A percentile compares a stretch with the other conserved stretches of the same genome.
Conservation (phyloP, 225 moss, liverwort and hornwort species). For the Bryoerythrophyllum caledonicum region DNA sequence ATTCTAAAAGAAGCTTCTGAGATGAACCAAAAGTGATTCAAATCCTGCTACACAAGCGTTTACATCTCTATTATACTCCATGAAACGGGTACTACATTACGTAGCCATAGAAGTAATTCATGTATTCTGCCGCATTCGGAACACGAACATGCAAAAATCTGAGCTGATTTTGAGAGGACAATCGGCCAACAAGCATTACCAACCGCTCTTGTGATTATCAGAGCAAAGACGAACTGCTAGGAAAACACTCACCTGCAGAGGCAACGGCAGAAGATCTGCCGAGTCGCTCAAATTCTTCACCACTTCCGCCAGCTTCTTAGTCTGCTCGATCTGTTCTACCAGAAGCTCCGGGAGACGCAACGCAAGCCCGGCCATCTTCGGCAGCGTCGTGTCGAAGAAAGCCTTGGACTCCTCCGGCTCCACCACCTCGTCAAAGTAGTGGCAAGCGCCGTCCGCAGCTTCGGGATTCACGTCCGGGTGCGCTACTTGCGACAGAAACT, state of each 20-base stretch:
- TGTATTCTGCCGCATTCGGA: not conserved
- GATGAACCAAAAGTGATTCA: not conserved
- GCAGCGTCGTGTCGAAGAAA: slow-evolving; percentile 37
- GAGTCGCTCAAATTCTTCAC: not conserved
- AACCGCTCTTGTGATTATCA: not conserved
- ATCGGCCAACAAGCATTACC: not conserved
- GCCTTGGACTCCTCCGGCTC: not conserved
- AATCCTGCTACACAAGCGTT: not conserved
- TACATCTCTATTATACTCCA: not conserved
- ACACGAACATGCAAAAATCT: not conserved
- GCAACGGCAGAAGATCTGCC: not conserved
- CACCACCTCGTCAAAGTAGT: slow-evolving; percentile 33
- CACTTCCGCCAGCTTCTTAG: slow-evolving; percentile 19
- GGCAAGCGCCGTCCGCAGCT: slow-evolving; percentile 16
- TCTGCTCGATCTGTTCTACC: slow-evolving; percentile 26
- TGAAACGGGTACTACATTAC: not conserved
- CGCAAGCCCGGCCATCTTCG: slow-evolving; percentile 37
- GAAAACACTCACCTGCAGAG: slow-evolving; percentile 31
- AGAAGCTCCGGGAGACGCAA: slow-evolving; percentile 40
- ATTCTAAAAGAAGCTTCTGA: not conserved
- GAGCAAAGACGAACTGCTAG: not conserved
- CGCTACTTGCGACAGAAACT: slow-evolving; percentile 33
- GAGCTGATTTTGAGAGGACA: not conserved
- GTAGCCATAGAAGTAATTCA: not conserved
- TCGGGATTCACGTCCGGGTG: slow-evolving; percentile 21